phyloP scores from a whole-genome alignment of 257 asterid genomes.

The Haberlea rhodopensis region DNA sequence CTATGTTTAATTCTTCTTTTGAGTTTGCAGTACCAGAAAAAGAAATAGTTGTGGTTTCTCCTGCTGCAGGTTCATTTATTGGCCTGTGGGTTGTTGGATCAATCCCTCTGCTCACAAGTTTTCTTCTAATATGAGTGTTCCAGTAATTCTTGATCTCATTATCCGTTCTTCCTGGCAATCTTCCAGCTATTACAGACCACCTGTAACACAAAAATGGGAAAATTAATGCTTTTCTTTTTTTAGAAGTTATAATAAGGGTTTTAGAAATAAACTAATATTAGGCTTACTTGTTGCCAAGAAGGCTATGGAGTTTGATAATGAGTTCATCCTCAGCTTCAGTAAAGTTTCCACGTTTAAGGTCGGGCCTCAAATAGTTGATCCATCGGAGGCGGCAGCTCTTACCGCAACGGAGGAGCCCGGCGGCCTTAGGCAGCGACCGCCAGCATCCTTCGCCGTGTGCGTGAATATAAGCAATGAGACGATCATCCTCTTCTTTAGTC shows the following conservation, averaged over 20 bases:
- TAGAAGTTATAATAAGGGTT: not conserved
- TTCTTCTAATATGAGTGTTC: conserved; percentile 88
- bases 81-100: conserved; percentile 81
- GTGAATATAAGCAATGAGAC: conserved; percentile 67
- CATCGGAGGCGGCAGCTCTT: conserved; percentile 92
- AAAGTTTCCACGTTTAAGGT: conserved; percentile 92
- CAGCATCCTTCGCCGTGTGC: conserved; percentile 93
- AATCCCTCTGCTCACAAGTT: conserved; percentile 74
- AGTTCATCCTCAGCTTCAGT: conserved; percentile 87
- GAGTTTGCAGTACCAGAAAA: conserved; percentile 31
- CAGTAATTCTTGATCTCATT: conserved; percentile 94
- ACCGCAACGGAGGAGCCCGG: conserved; percentile 92
- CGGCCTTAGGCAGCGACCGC: conserved; percentile 92
- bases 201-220: conserved; percentile 24
- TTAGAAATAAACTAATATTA: not conserved
- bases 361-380: conserved; percentile 93
- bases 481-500: conserved; percentile 94
- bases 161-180: conserved; percentile 89
- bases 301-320: conserved; percentile 89
- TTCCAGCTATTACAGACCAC: conserved; percentile 91
- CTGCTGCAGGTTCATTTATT: conserved; percentile 36
- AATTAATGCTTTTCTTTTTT: not conserved
- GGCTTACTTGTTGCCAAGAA: conserved; percentile 83
- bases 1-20: conserved; percentile 22
- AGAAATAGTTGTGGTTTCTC: conserved; percentile 39